Conservation (phyloP, 352 stramenopile genomes). For the Globisporangium alternatum region DNA sequence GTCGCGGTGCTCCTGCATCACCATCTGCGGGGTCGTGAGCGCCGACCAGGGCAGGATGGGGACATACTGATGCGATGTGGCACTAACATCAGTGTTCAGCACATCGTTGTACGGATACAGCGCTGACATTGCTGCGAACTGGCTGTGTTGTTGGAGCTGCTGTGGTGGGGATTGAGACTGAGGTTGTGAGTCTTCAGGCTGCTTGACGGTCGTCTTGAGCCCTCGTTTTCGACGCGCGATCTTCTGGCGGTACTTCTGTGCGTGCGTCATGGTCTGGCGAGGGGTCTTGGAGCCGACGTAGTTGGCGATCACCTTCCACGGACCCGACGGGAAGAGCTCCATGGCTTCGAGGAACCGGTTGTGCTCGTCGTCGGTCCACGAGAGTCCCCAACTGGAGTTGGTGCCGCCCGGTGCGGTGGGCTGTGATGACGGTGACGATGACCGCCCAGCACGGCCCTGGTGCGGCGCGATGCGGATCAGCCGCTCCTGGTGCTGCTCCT, state of each 20-base stretch:
- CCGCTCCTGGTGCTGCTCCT: slow-evolving; percentile 13
- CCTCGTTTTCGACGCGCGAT: slow-evolving; percentile 21
- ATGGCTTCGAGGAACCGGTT: slow-evolving; percentile 26
- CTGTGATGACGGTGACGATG: neutral
- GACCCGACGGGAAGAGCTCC: slow-evolving; percentile 24
- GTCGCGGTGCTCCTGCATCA: slow-evolving; percentile 21
- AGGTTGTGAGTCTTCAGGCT: neutral
- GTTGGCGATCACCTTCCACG: slow-evolving; percentile 27
- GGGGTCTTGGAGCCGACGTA: slow-evolving; percentile 24
- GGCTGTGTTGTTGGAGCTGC: neutral
- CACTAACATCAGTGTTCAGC: neutral
- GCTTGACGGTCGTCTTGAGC: slow-evolving; percentile 18
- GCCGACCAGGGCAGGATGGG: slow-evolving; percentile 15
- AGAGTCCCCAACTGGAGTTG: slow-evolving; percentile 1
- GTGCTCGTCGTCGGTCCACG: slow-evolving; percentile 27
- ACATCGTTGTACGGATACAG: neutral
- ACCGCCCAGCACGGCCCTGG: slow-evolving; percentile 7
- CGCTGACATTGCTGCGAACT: neutral
- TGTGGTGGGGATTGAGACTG: neutral
- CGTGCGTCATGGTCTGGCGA: slow-evolving; percentile 29
- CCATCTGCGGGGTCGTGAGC: slow-evolving; percentile 16
- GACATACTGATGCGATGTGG: slow-evolving; percentile 7
- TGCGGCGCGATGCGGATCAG: slow-evolving; percentile 23
- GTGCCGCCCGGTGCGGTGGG: neutral
- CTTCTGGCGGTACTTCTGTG: slow-evolving; percentile 31